These are phyloP conservation scores for Pseudogymnoascus sp. DNA, from an alignment of 2,329 filamentous ascomycete species.

Conservation along the genomic window DNA sequence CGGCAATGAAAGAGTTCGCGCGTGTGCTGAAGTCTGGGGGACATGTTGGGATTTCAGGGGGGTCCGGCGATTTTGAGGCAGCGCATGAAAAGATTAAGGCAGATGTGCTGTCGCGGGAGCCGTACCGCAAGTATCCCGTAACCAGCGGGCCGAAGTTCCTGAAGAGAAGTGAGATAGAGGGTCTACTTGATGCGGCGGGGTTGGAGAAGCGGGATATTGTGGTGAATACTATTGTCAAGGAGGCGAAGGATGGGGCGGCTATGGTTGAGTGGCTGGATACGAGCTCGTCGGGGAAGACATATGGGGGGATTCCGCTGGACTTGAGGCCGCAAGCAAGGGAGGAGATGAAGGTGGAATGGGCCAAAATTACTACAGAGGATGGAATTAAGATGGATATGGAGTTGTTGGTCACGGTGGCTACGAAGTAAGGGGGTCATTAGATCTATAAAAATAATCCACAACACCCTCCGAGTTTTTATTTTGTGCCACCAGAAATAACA, in stretches of 20 bases:
- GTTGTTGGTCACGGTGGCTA: slow-evolving; percentile 20
- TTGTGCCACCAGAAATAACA: neutral
- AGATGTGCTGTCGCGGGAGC: slow-evolving; percentile 25
- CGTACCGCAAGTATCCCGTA: slow-evolving; percentile 24
- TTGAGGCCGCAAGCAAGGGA: slow-evolving; percentile 25
- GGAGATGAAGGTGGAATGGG: slow-evolving; percentile 30
- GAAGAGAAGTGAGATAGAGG: slow-evolving; percentile 22
- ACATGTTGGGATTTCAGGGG: neutral
- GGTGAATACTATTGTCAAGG: slow-evolving; percentile 26
- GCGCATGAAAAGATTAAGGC: neutral
- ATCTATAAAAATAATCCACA: neutral
- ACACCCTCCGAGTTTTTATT: neutral
- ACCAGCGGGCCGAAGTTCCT: slow-evolving; percentile 25
- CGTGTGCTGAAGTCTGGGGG: slow-evolving; percentile 24
- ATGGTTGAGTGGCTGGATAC: slow-evolving; percentile 32
- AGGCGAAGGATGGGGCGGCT: slow-evolving; percentile 16
- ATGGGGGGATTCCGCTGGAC: slow-evolving; percentile 29
- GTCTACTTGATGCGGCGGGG: slow-evolving; percentile 22
- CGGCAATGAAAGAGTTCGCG: slow-evolving; percentile 22
- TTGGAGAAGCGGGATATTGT: slow-evolving; percentile 21
- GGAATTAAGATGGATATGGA: slow-evolving; percentile 31
- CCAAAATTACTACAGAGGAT: slow-evolving; percentile 24
- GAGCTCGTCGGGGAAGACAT: slow-evolving; percentile 31
- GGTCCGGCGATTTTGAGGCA: neutral
- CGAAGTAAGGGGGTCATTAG: neutral